Conservation (phyloP, 306 rosid genomes). For the Quercus bicolor region DNA sequence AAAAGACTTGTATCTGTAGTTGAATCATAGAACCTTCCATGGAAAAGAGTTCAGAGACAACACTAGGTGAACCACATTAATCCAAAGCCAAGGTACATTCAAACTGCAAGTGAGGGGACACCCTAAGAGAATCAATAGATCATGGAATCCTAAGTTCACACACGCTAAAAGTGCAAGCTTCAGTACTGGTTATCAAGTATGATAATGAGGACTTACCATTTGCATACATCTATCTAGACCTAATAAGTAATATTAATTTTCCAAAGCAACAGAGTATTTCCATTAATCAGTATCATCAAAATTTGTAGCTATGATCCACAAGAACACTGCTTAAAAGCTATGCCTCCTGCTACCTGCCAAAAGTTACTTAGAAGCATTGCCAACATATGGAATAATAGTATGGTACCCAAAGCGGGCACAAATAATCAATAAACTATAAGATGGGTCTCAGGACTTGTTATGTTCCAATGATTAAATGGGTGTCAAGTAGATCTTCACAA, state of each 20-base stretch:
- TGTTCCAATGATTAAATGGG: not conserved
- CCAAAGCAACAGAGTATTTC: not conserved
- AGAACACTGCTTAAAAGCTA: not conserved
- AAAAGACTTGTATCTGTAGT: too few relatives aligned
- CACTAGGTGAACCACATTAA: too few relatives aligned
- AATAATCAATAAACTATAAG: not conserved
- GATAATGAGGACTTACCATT: not conserved
- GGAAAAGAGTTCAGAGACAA: too few relatives aligned
- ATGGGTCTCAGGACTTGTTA: not conserved
- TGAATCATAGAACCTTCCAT: too few relatives aligned
- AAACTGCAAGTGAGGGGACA: too few relatives aligned
- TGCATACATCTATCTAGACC: not conserved
- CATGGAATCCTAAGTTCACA: too few relatives aligned
- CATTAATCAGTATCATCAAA: not conserved
- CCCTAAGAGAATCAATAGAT: too few relatives aligned
- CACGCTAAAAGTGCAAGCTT: too few relatives aligned
- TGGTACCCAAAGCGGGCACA: not conserved
- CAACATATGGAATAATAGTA: not conserved
- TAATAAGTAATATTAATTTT: not conserved
- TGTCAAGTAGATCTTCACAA: too few relatives aligned
- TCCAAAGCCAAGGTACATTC: too few relatives aligned
- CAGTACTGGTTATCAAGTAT: not conserved
- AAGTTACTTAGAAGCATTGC: not conserved
- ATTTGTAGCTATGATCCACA: not conserved
- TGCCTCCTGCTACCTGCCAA: not conserved